phyloP scores from a whole-genome alignment of 129 eudicot genomes.

The Smallanthus sonchifolius region DNA sequence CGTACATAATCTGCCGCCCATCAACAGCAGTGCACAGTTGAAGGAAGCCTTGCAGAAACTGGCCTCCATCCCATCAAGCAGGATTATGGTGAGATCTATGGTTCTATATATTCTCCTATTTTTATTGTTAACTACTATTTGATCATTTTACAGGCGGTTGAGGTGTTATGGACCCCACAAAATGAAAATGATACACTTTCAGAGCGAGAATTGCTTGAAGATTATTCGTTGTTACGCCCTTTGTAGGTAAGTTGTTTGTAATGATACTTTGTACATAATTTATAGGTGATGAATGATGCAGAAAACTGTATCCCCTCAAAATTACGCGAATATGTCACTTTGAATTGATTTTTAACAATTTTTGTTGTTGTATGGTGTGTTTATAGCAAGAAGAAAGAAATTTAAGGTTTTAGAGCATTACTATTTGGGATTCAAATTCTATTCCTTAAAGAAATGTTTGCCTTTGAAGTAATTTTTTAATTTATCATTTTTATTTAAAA shows the following conservation, averaged over 20 bases:
- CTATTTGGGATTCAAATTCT: no score
- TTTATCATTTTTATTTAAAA: no score
- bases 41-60: slow-evolving; percentile 74
- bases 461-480: no score
- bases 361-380: no score
- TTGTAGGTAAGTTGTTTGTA: slow-evolving; percentile 18
- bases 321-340: no score
- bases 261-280: no score
- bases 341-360: no score
- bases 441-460: no score
- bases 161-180: slow-evolving; percentile 94
- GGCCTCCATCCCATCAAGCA: slow-evolving; percentile 69
- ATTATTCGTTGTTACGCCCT: slow-evolving; percentile 67
- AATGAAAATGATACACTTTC: slow-evolving; percentile 63
- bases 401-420: no score
- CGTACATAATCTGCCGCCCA: slow-evolving; percentile 57
- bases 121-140: neutral
- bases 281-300: no score
- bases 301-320: no score
- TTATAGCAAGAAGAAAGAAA: no score
- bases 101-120: neutral
- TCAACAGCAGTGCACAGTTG: slow-evolving; percentile 55
- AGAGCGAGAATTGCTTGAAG: slow-evolving; percentile 67
- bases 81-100: slow-evolving; percentile 46
- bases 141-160: slow-evolving; percentile 58